Base-by-base conservation (phyloP, 2,329 filamentous ascomycete genomes). In the Hymenoscyphus repandus region DNA sequence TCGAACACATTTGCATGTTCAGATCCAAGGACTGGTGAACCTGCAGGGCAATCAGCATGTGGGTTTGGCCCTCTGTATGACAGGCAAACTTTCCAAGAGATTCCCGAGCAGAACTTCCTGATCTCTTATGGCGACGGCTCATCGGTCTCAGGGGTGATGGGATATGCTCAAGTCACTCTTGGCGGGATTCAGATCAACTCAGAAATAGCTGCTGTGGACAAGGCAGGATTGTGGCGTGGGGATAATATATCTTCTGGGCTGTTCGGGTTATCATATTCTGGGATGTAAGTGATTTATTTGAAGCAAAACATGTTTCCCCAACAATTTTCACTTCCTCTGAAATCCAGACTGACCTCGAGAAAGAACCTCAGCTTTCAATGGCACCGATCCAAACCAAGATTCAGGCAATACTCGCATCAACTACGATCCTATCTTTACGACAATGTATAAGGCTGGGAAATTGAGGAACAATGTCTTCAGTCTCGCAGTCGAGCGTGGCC, bases 401-500 rank as follows among this genome's bases (percentile, higher is more conserved):
- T 17, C 18, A n/a, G 15, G 33, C 18, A 17, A 12, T 30, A 12
- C 31, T 5, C 18, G 10, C 48, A 49, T 65, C 2, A 50, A 62
- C 0, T 80, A 80, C 64, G 68, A 73, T 47, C 73, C 77, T 0
- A 58, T 80, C n/a, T 72, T 80, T 13, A 58, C 69, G 0, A 69
- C 74, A 0, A 58, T 75, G 22, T 27, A 27, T 27, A 27, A 27
- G 7, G 22, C 22, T 7, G 22, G 22, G 4, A 27, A 27, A 7
- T 7, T 27, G 22, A 27, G 7, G 22, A 7, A 27, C 22, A 27
- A 27, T 7, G 22, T 27, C 9, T 79, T 78, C 66, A 73, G 69
- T 56, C 62, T 79, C n/a, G 73, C 72, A 0, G 64, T 79, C 17
- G 64, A 68, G 6, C 64, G 72, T 11, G 10, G 47, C 46, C 4